Evolutionary conservation across 495 filamentous ascomycete species (phyloP).

Genomic region (Durotheca rogersii): DNA sequence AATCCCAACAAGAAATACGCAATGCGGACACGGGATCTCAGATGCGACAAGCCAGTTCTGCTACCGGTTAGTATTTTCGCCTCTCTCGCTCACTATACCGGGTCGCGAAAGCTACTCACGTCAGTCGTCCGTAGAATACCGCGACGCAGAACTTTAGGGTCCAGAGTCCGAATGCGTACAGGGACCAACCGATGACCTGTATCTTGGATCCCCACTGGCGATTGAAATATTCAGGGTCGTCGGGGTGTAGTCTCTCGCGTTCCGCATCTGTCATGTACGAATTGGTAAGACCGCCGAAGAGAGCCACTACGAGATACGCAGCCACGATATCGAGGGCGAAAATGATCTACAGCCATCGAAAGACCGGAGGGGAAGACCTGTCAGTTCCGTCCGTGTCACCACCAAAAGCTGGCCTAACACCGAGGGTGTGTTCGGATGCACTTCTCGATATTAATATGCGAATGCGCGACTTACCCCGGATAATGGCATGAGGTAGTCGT

Average conservation of each 20-base stretch:
- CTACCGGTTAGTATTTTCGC: not conserved
- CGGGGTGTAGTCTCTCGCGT: conserved; percentile 45
- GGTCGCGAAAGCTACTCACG: conserved; percentile 38
- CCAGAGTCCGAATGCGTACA: conserved; percentile 60
- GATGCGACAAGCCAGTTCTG: conserved; percentile 43
- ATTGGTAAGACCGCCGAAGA: conserved; percentile 58
- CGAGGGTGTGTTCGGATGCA: not conserved
- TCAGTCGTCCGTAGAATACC: conserved; percentile 62
- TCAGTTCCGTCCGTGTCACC: not conserved
- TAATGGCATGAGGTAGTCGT: conserved; percentile 64
- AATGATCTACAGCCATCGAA: conserved; percentile 28
- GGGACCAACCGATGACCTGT: conserved; percentile 58
- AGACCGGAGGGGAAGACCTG: not conserved
- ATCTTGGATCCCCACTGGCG: conserved; percentile 21
- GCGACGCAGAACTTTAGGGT: conserved; percentile 59
- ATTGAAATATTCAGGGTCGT: conserved; percentile 48
- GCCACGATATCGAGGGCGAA: conserved; percentile 39
- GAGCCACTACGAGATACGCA: conserved; percentile 38
- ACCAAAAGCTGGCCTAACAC: not conserved
- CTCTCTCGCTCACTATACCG: not conserved
- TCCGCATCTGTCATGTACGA: conserved; percentile 58
- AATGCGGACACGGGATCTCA: conserved; percentile 51
- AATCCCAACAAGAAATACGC: conserved; percentile 53
- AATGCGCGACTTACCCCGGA: conserved; percentile 45
- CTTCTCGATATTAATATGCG: not conserved